Evolutionary conservation across 768 basidiomycete species (phyloP).

Genomic region (Russula virescens): DNA sequence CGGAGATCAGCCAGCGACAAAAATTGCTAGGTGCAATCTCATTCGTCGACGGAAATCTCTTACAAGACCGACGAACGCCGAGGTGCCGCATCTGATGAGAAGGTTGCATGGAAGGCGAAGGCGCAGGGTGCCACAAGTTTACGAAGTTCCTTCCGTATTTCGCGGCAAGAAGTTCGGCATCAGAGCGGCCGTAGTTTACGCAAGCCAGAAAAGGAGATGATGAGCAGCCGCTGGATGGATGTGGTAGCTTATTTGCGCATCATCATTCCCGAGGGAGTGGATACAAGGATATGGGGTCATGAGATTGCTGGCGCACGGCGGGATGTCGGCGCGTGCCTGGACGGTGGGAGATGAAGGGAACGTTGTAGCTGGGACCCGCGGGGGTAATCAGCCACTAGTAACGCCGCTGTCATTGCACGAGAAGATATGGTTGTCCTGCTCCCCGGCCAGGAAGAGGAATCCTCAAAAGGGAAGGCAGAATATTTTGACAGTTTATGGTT

Average conservation of each 20-base stretch:
- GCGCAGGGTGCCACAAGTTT: background rate
- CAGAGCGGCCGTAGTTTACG: background rate
- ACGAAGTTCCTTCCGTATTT: background rate
- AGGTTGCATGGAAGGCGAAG: background rate
- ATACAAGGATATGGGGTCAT: background rate
- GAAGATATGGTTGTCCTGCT: background rate
- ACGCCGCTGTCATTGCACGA: constrained; percentile 7
- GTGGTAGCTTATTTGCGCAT: background rate
- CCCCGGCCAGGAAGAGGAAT: too few relatives aligned
- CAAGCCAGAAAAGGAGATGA: background rate
- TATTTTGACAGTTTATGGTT: background rate
- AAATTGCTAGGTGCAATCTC: background rate
- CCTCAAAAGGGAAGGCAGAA: background rate
- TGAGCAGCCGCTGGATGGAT: too few relatives aligned
- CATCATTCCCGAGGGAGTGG: background rate
- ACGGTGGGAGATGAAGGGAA: background rate
- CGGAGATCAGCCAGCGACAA: background rate
- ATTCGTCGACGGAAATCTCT: background rate
- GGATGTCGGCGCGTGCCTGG: background rate
- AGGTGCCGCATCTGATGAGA: constrained; percentile 13
- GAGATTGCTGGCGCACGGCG: background rate
- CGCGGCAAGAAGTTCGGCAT: background rate
- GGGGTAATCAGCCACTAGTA: background rate
- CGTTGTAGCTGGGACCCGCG: background rate
- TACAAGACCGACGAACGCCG: background rate